Conservation (phyloP, 768 basidiomycete species). For the Hericium coralloides region DNA sequence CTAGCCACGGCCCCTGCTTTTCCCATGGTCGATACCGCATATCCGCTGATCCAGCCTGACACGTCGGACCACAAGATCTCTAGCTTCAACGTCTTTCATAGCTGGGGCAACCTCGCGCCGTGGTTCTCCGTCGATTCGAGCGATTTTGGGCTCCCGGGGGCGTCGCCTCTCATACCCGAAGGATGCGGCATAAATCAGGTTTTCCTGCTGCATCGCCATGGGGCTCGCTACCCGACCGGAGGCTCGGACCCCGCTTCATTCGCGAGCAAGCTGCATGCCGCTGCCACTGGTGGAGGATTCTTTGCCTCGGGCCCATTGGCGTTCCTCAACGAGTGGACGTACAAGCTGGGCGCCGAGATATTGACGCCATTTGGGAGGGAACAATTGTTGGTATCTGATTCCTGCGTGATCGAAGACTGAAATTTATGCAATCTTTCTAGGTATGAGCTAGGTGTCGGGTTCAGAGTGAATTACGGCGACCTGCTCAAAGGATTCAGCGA, state of each 20-base stretch:
- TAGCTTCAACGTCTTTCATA: constrained; percentile 34
- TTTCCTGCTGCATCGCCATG: constrained; percentile 30
- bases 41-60: constrained; percentile 30
- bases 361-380: constrained; percentile 39
- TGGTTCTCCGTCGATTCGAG: constrained; percentile 39
- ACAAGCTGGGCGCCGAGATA: constrained; percentile 36
- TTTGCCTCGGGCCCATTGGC: constrained; percentile 27
- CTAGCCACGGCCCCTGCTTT: constrained; percentile 26
- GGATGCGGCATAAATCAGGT: constrained; percentile 38
- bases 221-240: constrained; percentile 31
- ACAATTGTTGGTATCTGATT: constrained; percentile 20
- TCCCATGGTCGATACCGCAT: constrained; percentile 27
- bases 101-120: constrained; percentile 40
- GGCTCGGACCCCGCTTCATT: constrained; percentile 19
- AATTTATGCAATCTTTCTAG: constrained; percentile 16
- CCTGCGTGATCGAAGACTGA: background rate
- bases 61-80: constrained; percentile 20
- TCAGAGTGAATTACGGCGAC: constrained; percentile 37
- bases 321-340: constrained; percentile 40
- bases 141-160: constrained; percentile 34
- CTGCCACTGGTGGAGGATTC: constrained; percentile 19
- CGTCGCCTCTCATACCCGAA: constrained; percentile 36
- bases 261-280: constrained; percentile 15
- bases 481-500: constrained; percentile 31
- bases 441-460: constrained; percentile 31